A percentile compares a stretch with the other conserved stretches of the same genome.
Conservation (phyloP, 331 rosid species). For the Spiraea crenata region DNA sequence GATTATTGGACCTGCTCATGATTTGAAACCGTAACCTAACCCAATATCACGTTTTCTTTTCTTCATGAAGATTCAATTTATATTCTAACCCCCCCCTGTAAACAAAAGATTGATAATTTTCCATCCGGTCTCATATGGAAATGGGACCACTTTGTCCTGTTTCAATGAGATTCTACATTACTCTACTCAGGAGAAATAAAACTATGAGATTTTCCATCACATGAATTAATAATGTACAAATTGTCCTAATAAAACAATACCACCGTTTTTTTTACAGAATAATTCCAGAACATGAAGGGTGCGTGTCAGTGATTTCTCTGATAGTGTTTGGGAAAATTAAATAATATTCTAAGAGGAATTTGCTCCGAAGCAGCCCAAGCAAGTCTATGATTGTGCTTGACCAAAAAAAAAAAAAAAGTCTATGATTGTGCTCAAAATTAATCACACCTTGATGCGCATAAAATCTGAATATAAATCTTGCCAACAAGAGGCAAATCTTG, state of each 20-base stretch:
- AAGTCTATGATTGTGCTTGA: background rate
- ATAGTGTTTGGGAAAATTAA: background rate
- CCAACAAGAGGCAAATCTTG: conserved; percentile 44
- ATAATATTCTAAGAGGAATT: background rate
- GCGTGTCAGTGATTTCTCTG: background rate
- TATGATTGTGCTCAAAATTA: background rate
- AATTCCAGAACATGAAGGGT: background rate
- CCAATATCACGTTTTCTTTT: too few relatives aligned
- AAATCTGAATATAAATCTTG: conserved; percentile 25
- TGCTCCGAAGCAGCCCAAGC: background rate
- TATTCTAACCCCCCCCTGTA: too few relatives aligned
- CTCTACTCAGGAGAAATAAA: background rate
- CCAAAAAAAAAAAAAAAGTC: too few relatives aligned
- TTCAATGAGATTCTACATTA: background rate
- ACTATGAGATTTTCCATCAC: too few relatives aligned
- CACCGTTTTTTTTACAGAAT: background rate
- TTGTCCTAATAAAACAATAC: background rate
- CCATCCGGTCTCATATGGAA: background rate
- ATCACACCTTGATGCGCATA: conserved; percentile 22
- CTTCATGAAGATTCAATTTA: too few relatives aligned
- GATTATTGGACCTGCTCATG: too few relatives aligned
- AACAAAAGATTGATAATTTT: too few relatives aligned
- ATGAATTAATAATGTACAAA: background rate
- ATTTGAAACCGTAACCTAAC: too few relatives aligned
- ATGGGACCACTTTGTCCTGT: background rate